Conservation (phyloP, 2,329 filamentous ascomycete genomes). For the Huntiella moniliformis region DNA sequence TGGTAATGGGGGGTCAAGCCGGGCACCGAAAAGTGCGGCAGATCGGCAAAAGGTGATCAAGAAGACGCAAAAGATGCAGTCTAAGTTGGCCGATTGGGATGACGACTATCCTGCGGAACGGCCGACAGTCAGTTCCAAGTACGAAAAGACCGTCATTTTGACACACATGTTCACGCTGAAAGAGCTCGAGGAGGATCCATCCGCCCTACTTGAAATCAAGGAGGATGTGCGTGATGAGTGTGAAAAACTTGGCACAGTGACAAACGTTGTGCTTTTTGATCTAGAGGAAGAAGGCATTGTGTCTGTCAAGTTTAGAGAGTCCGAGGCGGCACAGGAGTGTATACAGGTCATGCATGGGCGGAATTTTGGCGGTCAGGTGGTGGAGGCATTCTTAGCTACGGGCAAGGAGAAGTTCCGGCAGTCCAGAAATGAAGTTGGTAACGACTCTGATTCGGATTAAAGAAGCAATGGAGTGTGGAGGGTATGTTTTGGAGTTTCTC, state of each 20-base stretch:
- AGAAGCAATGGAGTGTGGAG: not conserved
- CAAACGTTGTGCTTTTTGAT: conserved; percentile 82
- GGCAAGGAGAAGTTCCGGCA: conserved; percentile 58
- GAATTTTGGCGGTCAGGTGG: conserved; percentile 53
- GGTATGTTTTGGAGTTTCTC: not conserved
- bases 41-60: conserved; percentile 82
- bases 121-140: conserved; percentile 28
- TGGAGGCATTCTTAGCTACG: conserved; percentile 52
- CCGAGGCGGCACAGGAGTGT: conserved; percentile 53
- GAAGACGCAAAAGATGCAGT: conserved; percentile 79
- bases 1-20: conserved; percentile 16
- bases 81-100: conserved; percentile 86
- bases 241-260: conserved; percentile 67
- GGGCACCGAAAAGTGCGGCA: conserved; percentile 33
- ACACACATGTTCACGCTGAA: conserved; percentile 83
- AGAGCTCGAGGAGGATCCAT: conserved; percentile 70
- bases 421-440: conserved; percentile 28
- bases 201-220: conserved; percentile 74
- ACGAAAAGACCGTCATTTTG: conserved; percentile 69
- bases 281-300: conserved; percentile 69
- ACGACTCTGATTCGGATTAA: conserved; percentile 10
- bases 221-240: conserved; percentile 87
- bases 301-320: conserved; percentile 61
- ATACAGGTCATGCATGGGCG: conserved; percentile 60
- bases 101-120: conserved; percentile 48